Conservation (phyloP, 2,329 filamentous ascomycete genomes). For the Aspergillus persii region DNA sequence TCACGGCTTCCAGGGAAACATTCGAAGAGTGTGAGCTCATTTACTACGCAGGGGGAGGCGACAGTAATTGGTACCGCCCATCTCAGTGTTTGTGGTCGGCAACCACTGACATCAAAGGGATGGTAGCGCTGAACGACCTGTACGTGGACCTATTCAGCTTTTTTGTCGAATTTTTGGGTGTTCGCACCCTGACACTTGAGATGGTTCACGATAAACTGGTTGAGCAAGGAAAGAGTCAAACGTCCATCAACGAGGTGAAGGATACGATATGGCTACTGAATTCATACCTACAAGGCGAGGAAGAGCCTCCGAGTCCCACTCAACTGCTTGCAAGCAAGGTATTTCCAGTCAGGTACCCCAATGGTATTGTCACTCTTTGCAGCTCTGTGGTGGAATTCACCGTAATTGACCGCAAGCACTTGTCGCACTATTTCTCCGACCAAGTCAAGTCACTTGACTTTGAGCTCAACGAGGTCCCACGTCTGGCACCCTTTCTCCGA, state of each 20-base stretch:
- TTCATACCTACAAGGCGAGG: slow-evolving; percentile 4
- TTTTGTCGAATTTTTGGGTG: slow-evolving; percentile 6
- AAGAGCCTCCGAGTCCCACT: not conserved
- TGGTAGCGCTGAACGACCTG: slow-evolving; percentile 6
- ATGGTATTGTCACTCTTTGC: slow-evolving; percentile 3
- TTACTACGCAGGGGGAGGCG: not conserved
- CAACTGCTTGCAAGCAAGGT: not conserved
- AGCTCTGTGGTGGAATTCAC: slow-evolving; percentile 3
- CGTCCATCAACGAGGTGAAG: slow-evolving; percentile 7
- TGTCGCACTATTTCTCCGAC: slow-evolving; percentile 2
- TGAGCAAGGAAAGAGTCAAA: slow-evolving; percentile 1
- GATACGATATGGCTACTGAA: slow-evolving; percentile 10
- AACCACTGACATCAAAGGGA: slow-evolving; percentile 9
- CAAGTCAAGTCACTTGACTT: slow-evolving; percentile 10
- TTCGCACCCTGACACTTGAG: slow-evolving; percentile 9
- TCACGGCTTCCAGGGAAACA: not conserved
- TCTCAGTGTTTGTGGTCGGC: slow-evolving; percentile 11
- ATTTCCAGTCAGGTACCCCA: slow-evolving; percentile 7
- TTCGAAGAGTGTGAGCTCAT: slow-evolving; percentile 1
- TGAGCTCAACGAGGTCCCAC: slow-evolving; percentile 2
- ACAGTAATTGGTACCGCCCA: slow-evolving; percentile 1
- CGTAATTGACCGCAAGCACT: slow-evolving; percentile 11
- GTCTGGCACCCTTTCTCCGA: slow-evolving; percentile 7
- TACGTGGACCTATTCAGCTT: slow-evolving; percentile 6
- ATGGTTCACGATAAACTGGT: slow-evolving; percentile 11